Conservation (phyloP, 2,329 filamentous ascomycete species). For the Fusarium abutilonis region DNA sequence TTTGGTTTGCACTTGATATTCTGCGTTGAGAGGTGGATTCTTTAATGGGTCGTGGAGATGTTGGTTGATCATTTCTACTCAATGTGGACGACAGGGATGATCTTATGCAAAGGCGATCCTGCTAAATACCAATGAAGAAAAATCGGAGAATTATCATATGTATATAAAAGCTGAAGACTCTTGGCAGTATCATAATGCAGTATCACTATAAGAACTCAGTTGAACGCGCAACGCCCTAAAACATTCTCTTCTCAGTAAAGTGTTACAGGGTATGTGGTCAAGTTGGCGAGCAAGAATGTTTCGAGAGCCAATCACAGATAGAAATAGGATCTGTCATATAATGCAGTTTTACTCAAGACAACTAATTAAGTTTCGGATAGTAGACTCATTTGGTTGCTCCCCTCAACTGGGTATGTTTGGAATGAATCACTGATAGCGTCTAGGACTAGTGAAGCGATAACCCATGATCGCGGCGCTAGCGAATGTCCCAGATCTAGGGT, state of each 20-base stretch:
- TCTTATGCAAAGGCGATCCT: slow-evolving; percentile 18
- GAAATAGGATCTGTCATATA: neutral
- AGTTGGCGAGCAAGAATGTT: too few relatives aligned
- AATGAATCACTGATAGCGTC: slow-evolving; percentile 23
- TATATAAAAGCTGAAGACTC: too few relatives aligned
- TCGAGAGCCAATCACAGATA: neutral
- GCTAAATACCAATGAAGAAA: neutral
- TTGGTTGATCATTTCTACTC: neutral
- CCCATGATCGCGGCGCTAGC: slow-evolving; percentile 25
- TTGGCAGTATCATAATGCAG: too few relatives aligned
- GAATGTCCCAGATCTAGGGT: slow-evolving; percentile 27
- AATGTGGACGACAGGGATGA: slow-evolving; percentile 1
- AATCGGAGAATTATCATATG: too few relatives aligned
- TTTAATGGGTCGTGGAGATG: neutral
- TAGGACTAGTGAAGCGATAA: slow-evolving; percentile 18
- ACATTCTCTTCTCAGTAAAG: too few relatives aligned
- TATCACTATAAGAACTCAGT: too few relatives aligned
- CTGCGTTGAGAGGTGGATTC: neutral
- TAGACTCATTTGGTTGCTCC: slow-evolving; percentile 12
- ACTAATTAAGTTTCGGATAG: slow-evolving; percentile 8
- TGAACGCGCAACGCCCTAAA: too few relatives aligned
- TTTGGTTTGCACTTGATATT: neutral
- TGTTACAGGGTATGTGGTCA: too few relatives aligned
- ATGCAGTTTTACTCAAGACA: neutral
- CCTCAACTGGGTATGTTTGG: slow-evolving; percentile 10